Evolutionary conservation across 345 rosid species (phyloP).

Genomic region (Acer negundo): DNA sequence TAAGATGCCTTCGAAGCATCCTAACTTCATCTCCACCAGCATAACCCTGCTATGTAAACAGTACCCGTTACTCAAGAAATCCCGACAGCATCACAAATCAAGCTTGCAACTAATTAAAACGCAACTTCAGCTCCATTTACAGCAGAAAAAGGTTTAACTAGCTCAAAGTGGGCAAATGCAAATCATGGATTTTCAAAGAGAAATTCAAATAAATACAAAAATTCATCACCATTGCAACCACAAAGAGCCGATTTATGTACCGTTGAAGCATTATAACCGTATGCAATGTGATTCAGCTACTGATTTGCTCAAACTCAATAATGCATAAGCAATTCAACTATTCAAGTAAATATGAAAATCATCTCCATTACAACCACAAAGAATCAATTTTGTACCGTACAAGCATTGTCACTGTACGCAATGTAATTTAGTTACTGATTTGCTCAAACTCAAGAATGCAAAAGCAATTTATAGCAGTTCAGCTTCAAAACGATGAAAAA

Average conservation of each 20-base stretch:
- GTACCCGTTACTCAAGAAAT: background rate
- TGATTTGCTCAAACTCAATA: background rate
- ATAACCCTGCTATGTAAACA: slow-evolving; percentile 55
- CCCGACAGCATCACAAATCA: background rate
- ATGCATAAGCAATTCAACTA: background rate
- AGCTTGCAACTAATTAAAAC: background rate
- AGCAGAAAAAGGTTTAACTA: background rate
- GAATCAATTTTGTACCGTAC: too few relatives aligned
- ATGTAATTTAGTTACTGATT: background rate
- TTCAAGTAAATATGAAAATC: too few relatives aligned
- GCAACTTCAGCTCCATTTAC: background rate
- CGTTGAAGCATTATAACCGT: background rate
- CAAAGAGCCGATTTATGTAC: background rate
- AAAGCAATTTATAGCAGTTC: background rate
- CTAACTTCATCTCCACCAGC: slow-evolving; percentile 90
- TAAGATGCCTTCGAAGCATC: slow-evolving; percentile 75
- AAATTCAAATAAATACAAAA: too few relatives aligned
- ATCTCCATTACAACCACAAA: too few relatives aligned
- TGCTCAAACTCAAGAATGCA: background rate
- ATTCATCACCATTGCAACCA: background rate
- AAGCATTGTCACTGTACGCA: background rate
- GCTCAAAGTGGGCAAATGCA: background rate
- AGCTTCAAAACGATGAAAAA: background rate
- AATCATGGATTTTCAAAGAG: background rate
- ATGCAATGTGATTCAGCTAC: background rate